Base-by-base conservation (phyloP, 805 yeast species). In the Tetrapisispora fleetii region DNA sequence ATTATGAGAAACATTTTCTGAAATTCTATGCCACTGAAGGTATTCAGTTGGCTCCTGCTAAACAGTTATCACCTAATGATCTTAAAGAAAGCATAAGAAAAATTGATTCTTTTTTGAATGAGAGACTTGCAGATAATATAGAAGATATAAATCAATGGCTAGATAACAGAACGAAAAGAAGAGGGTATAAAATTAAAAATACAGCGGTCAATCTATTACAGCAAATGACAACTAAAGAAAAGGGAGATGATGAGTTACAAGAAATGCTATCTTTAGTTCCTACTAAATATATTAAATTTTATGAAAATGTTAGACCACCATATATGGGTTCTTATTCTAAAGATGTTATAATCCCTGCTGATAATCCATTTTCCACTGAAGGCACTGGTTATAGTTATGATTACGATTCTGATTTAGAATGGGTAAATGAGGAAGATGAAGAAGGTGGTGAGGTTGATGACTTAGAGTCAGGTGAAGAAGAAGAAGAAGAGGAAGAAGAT, bases 401-500 rank as follows among this genome's bases (percentile, higher is more conserved):
- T 16, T 74, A 70, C 45, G 78, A 76, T 40, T 71, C 78, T 10
- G 83, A 79, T 52, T 67, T 70, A 38, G 84, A 79, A 52, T 79
- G 79, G 76, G 75, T 68, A 13, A 72, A 73, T 47, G 77, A 71
- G 37, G 81, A 73, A 33, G 80, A 72, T 28, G 80, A 71, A 48
- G 73, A 71, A 45, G 74, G 69, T 22, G 81, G 72, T 11, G 79
- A 70, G 19, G 74, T 70, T 35, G 77, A 71, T 27, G 77, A 75
- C 40, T 68, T 72, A 44, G 81, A 77, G 36, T 80, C 76, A 27
- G 80, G 75, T n/a, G 80, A 72, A 33, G 85, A 72, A 18, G 78
- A 69, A 13, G 78, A 72, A 16, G 82, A 75, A 1, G 83, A 77
- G 16, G 59, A 57, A 16, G 79, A 73, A 22, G 81, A 73, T 10